phyloP scores from a whole-genome alignment of 257 asterid genomes.

The Pogostemon cablin region DNA sequence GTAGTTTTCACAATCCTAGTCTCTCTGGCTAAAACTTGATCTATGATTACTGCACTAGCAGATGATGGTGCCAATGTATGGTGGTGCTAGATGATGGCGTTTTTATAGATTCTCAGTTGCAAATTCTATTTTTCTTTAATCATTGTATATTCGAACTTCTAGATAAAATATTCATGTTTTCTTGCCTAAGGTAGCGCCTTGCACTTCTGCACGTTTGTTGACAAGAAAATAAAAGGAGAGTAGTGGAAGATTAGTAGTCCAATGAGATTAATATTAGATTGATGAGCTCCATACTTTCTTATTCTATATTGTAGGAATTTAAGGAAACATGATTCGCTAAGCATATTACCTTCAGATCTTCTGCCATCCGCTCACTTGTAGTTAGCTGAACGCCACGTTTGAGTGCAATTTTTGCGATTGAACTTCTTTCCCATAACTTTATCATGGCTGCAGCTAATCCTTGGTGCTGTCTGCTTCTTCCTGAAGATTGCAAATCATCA shows the following conservation, averaged over 20 bases:
- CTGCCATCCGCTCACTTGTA: constrained; percentile 99
- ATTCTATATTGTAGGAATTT: neutral
- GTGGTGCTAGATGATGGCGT: too few species aligned
- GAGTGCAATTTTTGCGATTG: constrained; percentile 82
- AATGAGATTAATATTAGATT: neutral
- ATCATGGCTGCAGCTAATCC: constrained; percentile 92
- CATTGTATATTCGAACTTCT: too few species aligned
- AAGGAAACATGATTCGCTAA: constrained; percentile 20
- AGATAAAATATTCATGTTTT: neutral
- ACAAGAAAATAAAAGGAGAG: constrained; percentile 6
- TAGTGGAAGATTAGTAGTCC: constrained; percentile 16
- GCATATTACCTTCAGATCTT: constrained; percentile 84
- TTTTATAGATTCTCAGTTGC: too few species aligned
- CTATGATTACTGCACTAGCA: too few species aligned
- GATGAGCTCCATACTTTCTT: constrained; percentile 15
- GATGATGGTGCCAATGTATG: too few species aligned
- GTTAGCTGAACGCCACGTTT: constrained; percentile 97
- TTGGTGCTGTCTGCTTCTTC: constrained; percentile 98
- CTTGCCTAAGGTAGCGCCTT: neutral
- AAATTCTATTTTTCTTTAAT: too few species aligned
- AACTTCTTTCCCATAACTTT: constrained; percentile 94
- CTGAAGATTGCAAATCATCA: constrained; percentile 46
- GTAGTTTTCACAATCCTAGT: too few species aligned
- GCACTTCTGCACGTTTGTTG: neutral
- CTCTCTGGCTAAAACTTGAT: too few species aligned